Evolutionary conservation across 768 basidiomycete species (phyloP), one percentile per base, ranked within the genome.

Genomic region (Tubosaeta sp.): DNA sequence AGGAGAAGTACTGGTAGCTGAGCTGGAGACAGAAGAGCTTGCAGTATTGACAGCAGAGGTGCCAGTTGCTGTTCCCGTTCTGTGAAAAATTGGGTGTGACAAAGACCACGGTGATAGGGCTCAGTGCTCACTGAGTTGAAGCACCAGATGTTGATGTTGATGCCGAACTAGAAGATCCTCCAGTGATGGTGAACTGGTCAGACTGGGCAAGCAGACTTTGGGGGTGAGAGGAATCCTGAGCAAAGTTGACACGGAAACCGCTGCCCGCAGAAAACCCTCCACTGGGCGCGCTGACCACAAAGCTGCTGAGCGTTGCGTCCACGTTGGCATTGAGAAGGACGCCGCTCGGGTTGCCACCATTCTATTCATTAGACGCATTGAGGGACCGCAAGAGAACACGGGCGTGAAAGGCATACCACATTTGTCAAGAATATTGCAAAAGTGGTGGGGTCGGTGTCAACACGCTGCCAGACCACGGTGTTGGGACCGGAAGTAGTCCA

Each of bases 241-340:
- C 81, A 24, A 94, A 67, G 72, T 93, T 90, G 68, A 94, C 76
- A 50, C 79, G 84, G 79, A 79, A 94, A 31, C 68, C 72, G 30
- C 56, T 48, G 49, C 84, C 86, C n/a, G 65, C 41, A 12, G 83
- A 81, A 83, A 86, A 91, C 14, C 85, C 85, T 27, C 73, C 75
- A 46, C 75, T 78, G 4, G 86, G 83, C 19, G 84, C 72, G 63
- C 71, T 75, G 48, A 85, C 71, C 21, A 56, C 62, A 36, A 73
- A 64, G 4, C 57, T 61, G 13, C 69, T 69, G 0, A 67, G 56
- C 14, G 69, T 73, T 29, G 82, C 82, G 43, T 80, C 73, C 39
- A 87, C 80, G 41, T 77, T 64, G 25, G 82, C 72, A 16, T 71
- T 70, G 30, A 94, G 74, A 42, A 84, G 66, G 27, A 27, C 27